A percentile compares a stretch with the other conserved stretches of the same genome.
Evolutionary conservation across 345 rosid species (phyloP).

Genomic region (Reutealis trisperma): DNA sequence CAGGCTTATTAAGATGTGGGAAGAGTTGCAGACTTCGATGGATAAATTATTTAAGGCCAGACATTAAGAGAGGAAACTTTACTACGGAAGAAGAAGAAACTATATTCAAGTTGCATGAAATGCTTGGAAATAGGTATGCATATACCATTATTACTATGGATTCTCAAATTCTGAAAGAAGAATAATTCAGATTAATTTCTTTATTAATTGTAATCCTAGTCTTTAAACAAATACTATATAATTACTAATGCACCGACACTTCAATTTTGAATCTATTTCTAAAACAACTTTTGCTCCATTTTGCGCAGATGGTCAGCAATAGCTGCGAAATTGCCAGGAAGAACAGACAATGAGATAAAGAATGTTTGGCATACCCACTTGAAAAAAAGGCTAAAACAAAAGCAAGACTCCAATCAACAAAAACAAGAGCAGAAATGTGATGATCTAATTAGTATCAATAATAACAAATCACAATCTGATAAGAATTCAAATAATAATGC

Average conservation of each 20-base stretch:
- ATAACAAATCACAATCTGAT: conserved; percentile 18
- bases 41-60: conserved; percentile 78
- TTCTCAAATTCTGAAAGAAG: neutral
- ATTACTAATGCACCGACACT: too few relatives aligned
- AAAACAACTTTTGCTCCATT: neutral
- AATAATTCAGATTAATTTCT: too few relatives aligned
- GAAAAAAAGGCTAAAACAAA: conserved; percentile 61
- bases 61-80: conserved; percentile 82
- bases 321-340: conserved; percentile 77
- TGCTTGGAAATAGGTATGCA: conserved; percentile 71
- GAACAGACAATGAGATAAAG: conserved; percentile 90
- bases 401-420: conserved; percentile 35
- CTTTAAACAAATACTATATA: too few relatives aligned
- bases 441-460: conserved; percentile 1
- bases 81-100: conserved; percentile 74
- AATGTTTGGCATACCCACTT: conserved; percentile 95
- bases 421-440: conserved; percentile 10
- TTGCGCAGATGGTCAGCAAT: conserved; percentile 80
- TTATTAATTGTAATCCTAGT: too few relatives aligned
- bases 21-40: conserved; percentile 81
- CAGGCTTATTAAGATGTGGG: conserved; percentile 77
- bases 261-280: neutral
- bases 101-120: conserved; percentile 62
- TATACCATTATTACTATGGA: too few relatives aligned
- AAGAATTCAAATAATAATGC: conserved; percentile 12